Conservation (phyloP, 441 rosid species). For the Adansonia grandidieri region DNA sequence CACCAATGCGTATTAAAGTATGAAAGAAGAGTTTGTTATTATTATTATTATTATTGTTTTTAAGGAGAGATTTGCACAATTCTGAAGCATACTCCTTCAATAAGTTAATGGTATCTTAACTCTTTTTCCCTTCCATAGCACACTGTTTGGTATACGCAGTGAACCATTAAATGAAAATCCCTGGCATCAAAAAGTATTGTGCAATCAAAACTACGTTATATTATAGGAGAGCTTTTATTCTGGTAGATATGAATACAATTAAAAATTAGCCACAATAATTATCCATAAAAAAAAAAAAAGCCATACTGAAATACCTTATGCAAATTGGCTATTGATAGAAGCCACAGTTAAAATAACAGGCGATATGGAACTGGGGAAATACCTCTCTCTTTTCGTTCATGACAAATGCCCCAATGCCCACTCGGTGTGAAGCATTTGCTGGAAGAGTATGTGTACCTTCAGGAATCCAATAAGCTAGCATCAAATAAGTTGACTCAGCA, state of each 20-base stretch:
- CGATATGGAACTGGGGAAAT: background rate
- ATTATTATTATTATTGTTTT: background rate
- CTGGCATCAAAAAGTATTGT: background rate
- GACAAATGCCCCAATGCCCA: conserved; percentile 78
- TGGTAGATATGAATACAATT: background rate
- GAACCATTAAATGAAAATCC: conserved; percentile 7
- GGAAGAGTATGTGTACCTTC: conserved; percentile 65
- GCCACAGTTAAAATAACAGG: conserved; percentile 10
- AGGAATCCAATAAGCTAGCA: conserved; percentile 90
- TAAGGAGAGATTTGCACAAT: background rate
- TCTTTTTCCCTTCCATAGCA: background rate
- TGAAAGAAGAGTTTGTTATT: background rate
- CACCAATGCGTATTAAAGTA: background rate
- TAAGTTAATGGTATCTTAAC: background rate
- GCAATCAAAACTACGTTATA: conserved; percentile 1
- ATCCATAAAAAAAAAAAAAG: no score
- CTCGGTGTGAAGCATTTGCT: conserved; percentile 81
- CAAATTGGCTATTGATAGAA: background rate
- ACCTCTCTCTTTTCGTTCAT: conserved; percentile 82
- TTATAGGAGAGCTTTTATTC: background rate
- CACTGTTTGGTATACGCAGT: background rate
- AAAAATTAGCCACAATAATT: background rate
- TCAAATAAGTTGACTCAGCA: conserved; percentile 78
- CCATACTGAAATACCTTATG: background rate
- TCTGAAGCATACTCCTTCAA: background rate